phyloP scores from a whole-genome alignment of 768 basidiomycete genomes.

The Psilocybe tampanensis region DNA sequence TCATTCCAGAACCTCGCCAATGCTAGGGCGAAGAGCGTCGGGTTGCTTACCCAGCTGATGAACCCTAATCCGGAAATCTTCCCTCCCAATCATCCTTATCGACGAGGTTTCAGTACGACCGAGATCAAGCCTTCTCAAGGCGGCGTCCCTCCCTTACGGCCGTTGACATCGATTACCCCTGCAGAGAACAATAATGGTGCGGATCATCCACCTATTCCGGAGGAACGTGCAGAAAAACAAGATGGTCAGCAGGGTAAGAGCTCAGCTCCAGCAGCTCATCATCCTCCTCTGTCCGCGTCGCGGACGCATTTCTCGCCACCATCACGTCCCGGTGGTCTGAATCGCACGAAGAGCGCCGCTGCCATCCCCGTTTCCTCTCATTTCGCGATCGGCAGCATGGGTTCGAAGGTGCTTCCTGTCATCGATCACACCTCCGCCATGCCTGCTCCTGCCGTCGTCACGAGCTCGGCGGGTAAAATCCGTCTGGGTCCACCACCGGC shows the following conservation, averaged over 20 bases:
- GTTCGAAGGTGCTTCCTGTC: slow-evolving; percentile 3
- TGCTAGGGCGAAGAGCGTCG: slow-evolving; percentile 42
- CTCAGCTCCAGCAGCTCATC: too few relatives aligned
- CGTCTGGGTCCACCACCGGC: slow-evolving; percentile 67
- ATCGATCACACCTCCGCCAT: slow-evolving; percentile 7
- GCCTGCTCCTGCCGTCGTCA: background rate
- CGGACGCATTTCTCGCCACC: slow-evolving; percentile 19
- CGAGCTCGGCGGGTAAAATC: slow-evolving; percentile 41
- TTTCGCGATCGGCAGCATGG: slow-evolving; percentile 32
- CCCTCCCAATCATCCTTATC: slow-evolving; percentile 61
- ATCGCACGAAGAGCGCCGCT: slow-evolving; percentile 55
- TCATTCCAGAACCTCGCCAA: slow-evolving; percentile 61
- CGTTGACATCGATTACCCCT: slow-evolving; percentile 11
- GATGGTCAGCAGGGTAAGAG: too few relatives aligned
- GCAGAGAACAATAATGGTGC: background rate
- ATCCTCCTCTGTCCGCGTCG: too few relatives aligned
- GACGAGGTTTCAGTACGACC: slow-evolving; percentile 48
- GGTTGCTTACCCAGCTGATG: slow-evolving; percentile 68
- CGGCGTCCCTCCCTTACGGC: slow-evolving; percentile 13
- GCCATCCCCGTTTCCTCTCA: slow-evolving; percentile 58
- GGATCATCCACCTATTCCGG: background rate
- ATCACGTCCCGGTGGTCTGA: slow-evolving; percentile 17
- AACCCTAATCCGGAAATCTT: slow-evolving; percentile 69
- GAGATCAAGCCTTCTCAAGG: slow-evolving; percentile 38
- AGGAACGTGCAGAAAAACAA: background rate